These are phyloP conservation scores for Penicillium hesseltinei DNA, from an alignment of 2,329 filamentous ascomycete genomes.

Conservation along the genomic window DNA sequence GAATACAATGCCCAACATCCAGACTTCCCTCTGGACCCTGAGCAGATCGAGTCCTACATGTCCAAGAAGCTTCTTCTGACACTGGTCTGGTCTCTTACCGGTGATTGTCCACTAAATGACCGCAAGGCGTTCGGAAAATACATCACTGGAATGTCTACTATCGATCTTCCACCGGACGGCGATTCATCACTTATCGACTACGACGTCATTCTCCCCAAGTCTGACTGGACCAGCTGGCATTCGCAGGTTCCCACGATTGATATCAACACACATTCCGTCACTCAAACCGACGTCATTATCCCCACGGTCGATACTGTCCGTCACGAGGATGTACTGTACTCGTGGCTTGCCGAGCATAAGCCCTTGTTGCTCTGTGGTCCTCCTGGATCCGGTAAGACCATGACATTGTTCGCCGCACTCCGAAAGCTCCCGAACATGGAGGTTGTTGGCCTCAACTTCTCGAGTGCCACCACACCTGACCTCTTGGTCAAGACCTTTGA, in stretches of 20 bases:
- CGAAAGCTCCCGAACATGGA: constrained; percentile 98
- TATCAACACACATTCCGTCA: constrained; percentile 97
- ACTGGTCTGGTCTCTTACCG: constrained; percentile 91
- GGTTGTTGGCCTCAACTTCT: constrained; percentile 98
- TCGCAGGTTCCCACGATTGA: constrained; percentile 91
- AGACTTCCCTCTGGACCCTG: constrained; percentile 87
- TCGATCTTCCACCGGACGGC: constrained; percentile 78
- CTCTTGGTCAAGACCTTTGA: constrained; percentile 98
- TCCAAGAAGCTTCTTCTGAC: constrained; percentile 93
- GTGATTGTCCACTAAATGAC: constrained; percentile 85
- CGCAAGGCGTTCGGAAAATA: constrained; percentile 87
- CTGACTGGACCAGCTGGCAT: constrained; percentile 91
- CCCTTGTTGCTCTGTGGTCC: constrained; percentile 93
- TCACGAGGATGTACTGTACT: constrained; percentile 98
- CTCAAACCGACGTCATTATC: constrained; percentile 97
- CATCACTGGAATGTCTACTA: constrained; percentile 75
- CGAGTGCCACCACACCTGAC: constrained; percentile 95
- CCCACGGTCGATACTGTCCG: constrained; percentile 95
- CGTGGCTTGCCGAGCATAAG: constrained; percentile 98
- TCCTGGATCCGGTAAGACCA: constrained; percentile 98
- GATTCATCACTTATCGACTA: constrained; percentile 88
- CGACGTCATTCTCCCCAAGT: constrained; percentile 81
- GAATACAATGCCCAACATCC: constrained; percentile 95
- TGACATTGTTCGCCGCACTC: constrained; percentile 97
- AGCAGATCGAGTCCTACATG: constrained; percentile 84